Base-by-base conservation (phyloP, 2,329 filamentous ascomycete genomes). In the Herpomyces periplanetae region DNA sequence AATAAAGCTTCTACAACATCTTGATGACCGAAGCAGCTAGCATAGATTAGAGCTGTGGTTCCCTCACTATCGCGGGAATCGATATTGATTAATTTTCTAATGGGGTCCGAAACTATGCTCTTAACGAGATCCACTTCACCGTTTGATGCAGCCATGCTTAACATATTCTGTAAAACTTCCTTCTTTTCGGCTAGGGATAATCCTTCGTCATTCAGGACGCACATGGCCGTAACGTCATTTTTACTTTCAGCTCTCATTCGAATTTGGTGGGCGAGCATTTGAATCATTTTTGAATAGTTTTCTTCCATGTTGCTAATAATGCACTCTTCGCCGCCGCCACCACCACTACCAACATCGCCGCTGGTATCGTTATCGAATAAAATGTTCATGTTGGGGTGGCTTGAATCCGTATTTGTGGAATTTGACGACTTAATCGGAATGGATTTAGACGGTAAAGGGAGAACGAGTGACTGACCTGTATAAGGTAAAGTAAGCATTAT, bases 141-240 rank as follows among this genome's bases (percentile, higher is more conserved):
- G 36, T 96, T 96, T 36, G 75, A 88, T 2, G 80, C 71, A 6
- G 80, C 75, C 58, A 88, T 84, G 32, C 75, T 73, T 27, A 96
- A 46, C 7, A 65, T 59, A 33, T 68, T 75, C 35, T 96, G 80
- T 15, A 96, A 39, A 14, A 64, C 54, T 17, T 63, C 51, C 28
- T 47, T 57, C 46, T 88, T 91, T 35, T 87, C 62, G 4, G 56
- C 51, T 10, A 54, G 49, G 1, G 66, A 51, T 21, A 85, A 41
- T 29, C 59, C 64, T 20, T 63, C 51, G 34, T 80, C 62, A 3
- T 51, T 44, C 8, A 65, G 54, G 20, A 91, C 58, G 25, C 64
- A 58, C 4, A 54, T 53, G 11, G 57, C 52, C 13, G 52, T 39
- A 22, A 38, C 33, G 12, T 44, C 41, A 20, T 49, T 58, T 23